These are phyloP conservation scores for Parvularia atlantis DNA, from an alignment of 78 protist species.

Conservation along the genomic window DNA sequence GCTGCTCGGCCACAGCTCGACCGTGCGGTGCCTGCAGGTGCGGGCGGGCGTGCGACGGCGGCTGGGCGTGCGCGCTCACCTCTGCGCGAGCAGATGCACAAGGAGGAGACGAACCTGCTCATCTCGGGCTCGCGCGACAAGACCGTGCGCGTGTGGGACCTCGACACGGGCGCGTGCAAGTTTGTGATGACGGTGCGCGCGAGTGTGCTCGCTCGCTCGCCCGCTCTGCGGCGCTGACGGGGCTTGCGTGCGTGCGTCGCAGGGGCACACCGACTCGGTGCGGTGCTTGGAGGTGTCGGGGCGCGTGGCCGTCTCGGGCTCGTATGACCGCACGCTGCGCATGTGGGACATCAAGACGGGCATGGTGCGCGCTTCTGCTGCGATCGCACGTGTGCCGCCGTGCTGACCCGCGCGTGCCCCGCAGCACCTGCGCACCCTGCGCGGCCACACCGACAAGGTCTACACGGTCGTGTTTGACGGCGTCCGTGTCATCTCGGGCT, in stretches of 20 bases:
- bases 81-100: too few species aligned
- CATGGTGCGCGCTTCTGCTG: neutral
- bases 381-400: neutral
- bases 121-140: neutral
- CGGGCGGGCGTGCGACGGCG: neutral
- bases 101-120: neutral
- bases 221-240: too few species aligned
- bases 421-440: conserved; percentile 19
- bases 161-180: neutral
- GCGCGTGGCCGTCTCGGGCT: neutral
- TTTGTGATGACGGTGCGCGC: neutral
- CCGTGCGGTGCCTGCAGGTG: neutral
- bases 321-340: conserved; percentile 12
- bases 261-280: conserved; percentile 10
- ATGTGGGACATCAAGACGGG: conserved; percentile 5
- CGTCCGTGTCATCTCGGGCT: conserved; percentile 6
- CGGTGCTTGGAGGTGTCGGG: conserved; percentile 3
- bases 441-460: conserved; percentile 22
- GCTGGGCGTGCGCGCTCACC: too few species aligned
- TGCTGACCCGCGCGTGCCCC: neutral
- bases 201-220: neutral
- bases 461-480: conserved; percentile 11
- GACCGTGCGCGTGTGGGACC: neutral
- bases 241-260: too few species aligned
- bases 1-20: neutral